phyloP scores from a whole-genome alignment of 371 early-diverging fungal genomes.

The Syncephalastrum contaminatum region DNA sequence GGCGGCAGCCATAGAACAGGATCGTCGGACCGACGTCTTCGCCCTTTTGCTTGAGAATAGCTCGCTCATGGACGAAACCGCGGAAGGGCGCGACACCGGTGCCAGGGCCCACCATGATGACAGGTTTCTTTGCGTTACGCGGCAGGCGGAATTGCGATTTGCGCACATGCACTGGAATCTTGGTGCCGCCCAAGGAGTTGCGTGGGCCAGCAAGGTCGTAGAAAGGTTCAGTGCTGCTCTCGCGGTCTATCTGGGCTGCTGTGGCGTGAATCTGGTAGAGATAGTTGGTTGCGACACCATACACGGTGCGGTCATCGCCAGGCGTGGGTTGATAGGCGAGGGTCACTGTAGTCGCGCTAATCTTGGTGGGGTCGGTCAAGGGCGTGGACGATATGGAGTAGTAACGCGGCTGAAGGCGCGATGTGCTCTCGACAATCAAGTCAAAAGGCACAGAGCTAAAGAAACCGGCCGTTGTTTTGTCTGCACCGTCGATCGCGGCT shows the following conservation, averaged over 20 bases:
- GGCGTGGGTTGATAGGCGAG: conserved; percentile 70
- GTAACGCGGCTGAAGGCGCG: conserved; percentile 86
- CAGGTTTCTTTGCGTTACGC: conserved; percentile 68
- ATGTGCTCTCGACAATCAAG: conserved; percentile 74
- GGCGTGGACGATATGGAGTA: conserved; percentile 94
- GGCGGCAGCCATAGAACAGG: conserved; percentile 93
- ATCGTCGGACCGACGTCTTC: conserved; percentile 78
- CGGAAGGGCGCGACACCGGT: conserved; percentile 98
- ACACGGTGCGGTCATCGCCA: conserved; percentile 51
- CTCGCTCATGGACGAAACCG: conserved; percentile 92
- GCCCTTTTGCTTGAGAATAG: conserved; percentile 53
- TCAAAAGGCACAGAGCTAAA: conserved; percentile 62
- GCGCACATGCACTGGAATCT: conserved; percentile 84
- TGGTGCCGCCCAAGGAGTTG: conserved; percentile 21
- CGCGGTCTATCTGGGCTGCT: conserved; percentile 17
- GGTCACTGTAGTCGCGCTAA: conserved; percentile 86
- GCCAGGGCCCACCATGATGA: conserved; percentile 97
- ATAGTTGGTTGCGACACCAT: conserved; percentile 80
- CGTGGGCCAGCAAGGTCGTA: conserved; percentile 57
- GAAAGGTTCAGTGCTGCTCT: conserved; percentile 17
- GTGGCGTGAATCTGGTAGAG: conserved; percentile 51
- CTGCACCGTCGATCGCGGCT: conserved; percentile 13
- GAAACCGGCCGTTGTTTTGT: conserved; percentile 25
- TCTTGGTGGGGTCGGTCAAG: conserved; percentile 63
- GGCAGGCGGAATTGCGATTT: conserved; percentile 89